Conservation (phyloP, 2,329 filamentous ascomycete species). For the Lizonia empirigonia region DNA sequence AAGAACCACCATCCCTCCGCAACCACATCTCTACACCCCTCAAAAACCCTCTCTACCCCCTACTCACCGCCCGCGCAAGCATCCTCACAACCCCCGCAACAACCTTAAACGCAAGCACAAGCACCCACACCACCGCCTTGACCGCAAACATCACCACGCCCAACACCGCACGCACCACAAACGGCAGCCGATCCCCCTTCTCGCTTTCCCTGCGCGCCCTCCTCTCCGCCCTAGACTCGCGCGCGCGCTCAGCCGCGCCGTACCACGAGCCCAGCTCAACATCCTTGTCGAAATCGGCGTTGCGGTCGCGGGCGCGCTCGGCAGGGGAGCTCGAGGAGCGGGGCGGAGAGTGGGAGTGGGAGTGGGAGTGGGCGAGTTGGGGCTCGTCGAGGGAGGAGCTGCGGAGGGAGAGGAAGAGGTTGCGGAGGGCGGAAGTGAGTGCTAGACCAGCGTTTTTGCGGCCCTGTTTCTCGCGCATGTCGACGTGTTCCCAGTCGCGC, state of each 20-base stretch:
- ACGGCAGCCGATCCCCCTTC: slow-evolving; percentile 46
- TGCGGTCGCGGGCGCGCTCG: not conserved
- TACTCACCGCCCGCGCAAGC: slow-evolving; percentile 28
- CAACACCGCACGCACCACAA: slow-evolving; percentile 48
- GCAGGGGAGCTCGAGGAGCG: slow-evolving; percentile 16
- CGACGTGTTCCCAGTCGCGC: slow-evolving; percentile 40
- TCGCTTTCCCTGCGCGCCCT: slow-evolving; percentile 39
- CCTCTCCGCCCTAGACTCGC: slow-evolving; percentile 27
- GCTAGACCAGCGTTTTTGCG: slow-evolving; percentile 33
- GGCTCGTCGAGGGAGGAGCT: slow-evolving; percentile 14
- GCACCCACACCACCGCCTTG: slow-evolving; percentile 51
- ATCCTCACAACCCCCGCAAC: slow-evolving; percentile 48
- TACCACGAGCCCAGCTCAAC: slow-evolving; percentile 48
- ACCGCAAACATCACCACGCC: slow-evolving; percentile 50
- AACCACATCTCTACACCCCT: too few species aligned
- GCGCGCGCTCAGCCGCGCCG: slow-evolving; percentile 21
- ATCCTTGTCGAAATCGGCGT: slow-evolving; percentile 43
- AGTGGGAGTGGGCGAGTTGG: too few species aligned
- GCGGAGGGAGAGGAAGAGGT: too few species aligned
- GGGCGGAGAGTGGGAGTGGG: too few species aligned
- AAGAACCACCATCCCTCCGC: too few species aligned
- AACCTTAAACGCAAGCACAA: slow-evolving; percentile 51
- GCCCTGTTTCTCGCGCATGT: slow-evolving; percentile 16
- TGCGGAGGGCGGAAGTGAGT: slow-evolving; percentile 25
- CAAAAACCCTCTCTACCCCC: too few species aligned